Evolutionary conservation across 495 filamentous ascomycete species (phyloP), one percentile per base, ranked within the genome.

Genomic region (Aspergillus panamensis): DNA sequence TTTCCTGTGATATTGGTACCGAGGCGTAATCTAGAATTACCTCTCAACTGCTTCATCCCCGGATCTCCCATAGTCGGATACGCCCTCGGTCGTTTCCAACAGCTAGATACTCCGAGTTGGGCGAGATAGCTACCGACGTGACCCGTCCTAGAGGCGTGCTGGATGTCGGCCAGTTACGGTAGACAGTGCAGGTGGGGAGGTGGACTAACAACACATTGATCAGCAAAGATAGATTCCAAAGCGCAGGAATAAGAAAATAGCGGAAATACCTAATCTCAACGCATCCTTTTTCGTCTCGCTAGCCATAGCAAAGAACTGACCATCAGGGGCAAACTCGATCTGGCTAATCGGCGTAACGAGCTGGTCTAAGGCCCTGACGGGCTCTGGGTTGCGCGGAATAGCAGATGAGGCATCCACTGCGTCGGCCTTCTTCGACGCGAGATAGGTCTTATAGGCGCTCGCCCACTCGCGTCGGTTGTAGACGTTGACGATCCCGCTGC

Each of bases 161-260:
- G 39, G 82, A 81, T 40, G 94, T 98, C 19, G 94, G 94, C 94
- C 94, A 98, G 72, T 98, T 97, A 64, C 84, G 84, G 78, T 94
- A 98, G 14, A 97, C 91, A 3, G 91, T 95, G 68, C 91, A 96
- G 57, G 82, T 89, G 1, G 93, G 93, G 62, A 98, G 74, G 71
- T 98, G 94, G 35, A 94, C 92, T 80, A 57, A 58, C 19, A 57
- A 58, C 19, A 44, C 13, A 35, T 13, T 5, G 47, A 21, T 25
- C 25, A 25, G 25, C 25, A 25, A 25, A 25, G n/a, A n/a, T 5
- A 25, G 5, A 25, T 17, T 47, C 63, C 68, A 66, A 56, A 14
- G 17, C 29, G 42, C 19, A 16, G 33, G 30, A 14, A 1, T 33
- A 52, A n/a, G 0, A 39, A 39, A 47, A 40, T 2, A 48, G 45